phyloP scores from a whole-genome alignment of 2,329 filamentous ascomycete species.

The Simplicillium sp. region DNA sequence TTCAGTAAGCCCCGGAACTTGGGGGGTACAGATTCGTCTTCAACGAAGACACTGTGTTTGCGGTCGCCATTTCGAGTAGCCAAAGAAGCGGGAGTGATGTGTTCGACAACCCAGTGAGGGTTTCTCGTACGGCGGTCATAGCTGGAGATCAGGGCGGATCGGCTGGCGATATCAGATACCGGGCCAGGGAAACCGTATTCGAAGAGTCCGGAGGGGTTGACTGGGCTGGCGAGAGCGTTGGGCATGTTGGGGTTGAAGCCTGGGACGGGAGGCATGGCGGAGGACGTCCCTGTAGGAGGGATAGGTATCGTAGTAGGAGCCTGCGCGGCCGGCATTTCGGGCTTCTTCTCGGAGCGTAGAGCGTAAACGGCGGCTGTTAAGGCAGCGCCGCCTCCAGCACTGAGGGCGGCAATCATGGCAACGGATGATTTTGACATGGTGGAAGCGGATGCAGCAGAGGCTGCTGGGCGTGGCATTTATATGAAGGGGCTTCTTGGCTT shows the following conservation, averaged over 20 bases:
- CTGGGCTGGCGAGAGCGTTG: constrained; percentile 33
- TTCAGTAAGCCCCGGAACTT: constrained; percentile 84
- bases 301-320: neutral
- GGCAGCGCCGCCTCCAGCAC: constrained; percentile 68
- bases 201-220: constrained; percentile 69
- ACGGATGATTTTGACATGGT: constrained; percentile 72
- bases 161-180: constrained; percentile 68
- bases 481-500: neutral
- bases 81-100: constrained; percentile 86
- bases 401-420: constrained; percentile 65
- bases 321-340: constrained; percentile 25
- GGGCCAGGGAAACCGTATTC: constrained; percentile 91
- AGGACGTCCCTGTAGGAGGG: constrained; percentile 5
- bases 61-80: constrained; percentile 68
- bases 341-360: constrained; percentile 40
- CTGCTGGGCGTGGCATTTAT: constrained; percentile 10
- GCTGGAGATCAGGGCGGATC: constrained; percentile 70
- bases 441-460: constrained; percentile 9
- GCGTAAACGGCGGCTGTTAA: constrained; percentile 61
- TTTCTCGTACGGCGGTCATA: constrained; percentile 89
- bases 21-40: constrained; percentile 70
- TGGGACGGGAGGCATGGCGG: constrained; percentile 49
- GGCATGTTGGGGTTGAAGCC: constrained; percentile 26
- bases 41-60: constrained; percentile 71
- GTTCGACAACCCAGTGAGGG: constrained; percentile 90